Evolutionary conservation across 1,284 basidiomycete genomes (phyloP).

Genomic region (Irpex sp.): DNA sequence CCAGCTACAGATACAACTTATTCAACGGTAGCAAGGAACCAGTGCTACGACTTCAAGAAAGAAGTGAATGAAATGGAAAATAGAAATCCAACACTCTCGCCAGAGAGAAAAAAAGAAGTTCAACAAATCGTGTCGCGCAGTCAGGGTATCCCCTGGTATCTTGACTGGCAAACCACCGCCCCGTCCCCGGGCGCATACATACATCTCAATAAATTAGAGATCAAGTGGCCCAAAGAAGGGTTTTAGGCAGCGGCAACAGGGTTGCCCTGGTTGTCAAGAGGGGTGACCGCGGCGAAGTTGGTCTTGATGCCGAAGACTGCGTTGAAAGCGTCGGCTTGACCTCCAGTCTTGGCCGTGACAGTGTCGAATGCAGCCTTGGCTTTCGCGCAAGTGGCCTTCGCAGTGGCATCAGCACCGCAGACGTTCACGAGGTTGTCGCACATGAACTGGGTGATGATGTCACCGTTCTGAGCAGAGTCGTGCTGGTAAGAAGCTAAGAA

Average conservation of each 20-base stretch:
- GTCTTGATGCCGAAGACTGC: constrained; percentile 29
- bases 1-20: constrained; percentile 1
- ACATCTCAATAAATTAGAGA: neutral
- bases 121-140: neutral
- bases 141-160: neutral
- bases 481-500: constrained; percentile 41
- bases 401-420: constrained; percentile 49
- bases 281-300: constrained; percentile 24
- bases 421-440: constrained; percentile 50
- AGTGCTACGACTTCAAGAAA: neutral
- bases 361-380: constrained; percentile 41
- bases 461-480: constrained; percentile 49
- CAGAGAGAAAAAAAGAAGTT: neutral
- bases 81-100: constrained; percentile 1
- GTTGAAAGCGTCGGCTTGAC: constrained; percentile 47
- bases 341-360: constrained; percentile 41
- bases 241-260: constrained; percentile 11
- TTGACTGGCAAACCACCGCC: neutral
- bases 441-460: constrained; percentile 52
- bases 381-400: constrained; percentile 42
- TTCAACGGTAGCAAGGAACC: neutral
- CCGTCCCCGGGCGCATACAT: neutral
- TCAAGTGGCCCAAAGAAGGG: neutral
- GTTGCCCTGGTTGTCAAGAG: constrained; percentile 24
- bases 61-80: neutral